These are phyloP conservation scores for Camelina laxa DNA, from an alignment of 345 rosid genomes.

Conservation along the genomic window DNA sequence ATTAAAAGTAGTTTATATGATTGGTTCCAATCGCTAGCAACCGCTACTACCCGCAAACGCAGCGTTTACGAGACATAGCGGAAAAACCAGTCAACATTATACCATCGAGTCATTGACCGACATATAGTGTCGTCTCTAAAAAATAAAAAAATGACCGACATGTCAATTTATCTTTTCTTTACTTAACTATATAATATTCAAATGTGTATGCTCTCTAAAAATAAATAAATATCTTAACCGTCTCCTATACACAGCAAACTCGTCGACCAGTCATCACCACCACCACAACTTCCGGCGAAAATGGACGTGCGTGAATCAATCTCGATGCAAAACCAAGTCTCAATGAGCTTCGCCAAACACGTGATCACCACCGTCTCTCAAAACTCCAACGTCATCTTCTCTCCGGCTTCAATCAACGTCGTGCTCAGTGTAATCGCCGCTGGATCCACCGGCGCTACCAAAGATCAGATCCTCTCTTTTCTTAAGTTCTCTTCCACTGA, in stretches of 20 bases:
- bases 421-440: constrained; percentile 71
- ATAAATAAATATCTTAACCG: constrained; percentile 20
- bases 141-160: neutral
- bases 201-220: neutral
- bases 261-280: constrained; percentile 33
- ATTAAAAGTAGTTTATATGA: too few relatives aligned
- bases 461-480: constrained; percentile 77
- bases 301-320: constrained; percentile 72
- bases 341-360: constrained; percentile 54
- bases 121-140: too few relatives aligned
- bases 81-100: too few relatives aligned
- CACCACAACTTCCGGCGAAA: constrained; percentile 34
- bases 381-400: constrained; percentile 65
- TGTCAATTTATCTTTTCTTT: neutral
- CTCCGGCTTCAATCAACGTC: constrained; percentile 78
- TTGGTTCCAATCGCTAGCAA: too few relatives aligned
- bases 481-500: constrained; percentile 63
- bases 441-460: constrained; percentile 68
- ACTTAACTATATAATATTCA: too few relatives aligned
- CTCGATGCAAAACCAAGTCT: constrained; percentile 61
- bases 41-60: too few relatives aligned
- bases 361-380: constrained; percentile 55
- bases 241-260: constrained; percentile 22
- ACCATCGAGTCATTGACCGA: too few relatives aligned
- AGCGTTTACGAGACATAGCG: too few relatives aligned